Evolutionary conservation across 2,329 filamentous ascomycete species (phyloP).

Genomic region (Aureobasidium uvarum): DNA sequence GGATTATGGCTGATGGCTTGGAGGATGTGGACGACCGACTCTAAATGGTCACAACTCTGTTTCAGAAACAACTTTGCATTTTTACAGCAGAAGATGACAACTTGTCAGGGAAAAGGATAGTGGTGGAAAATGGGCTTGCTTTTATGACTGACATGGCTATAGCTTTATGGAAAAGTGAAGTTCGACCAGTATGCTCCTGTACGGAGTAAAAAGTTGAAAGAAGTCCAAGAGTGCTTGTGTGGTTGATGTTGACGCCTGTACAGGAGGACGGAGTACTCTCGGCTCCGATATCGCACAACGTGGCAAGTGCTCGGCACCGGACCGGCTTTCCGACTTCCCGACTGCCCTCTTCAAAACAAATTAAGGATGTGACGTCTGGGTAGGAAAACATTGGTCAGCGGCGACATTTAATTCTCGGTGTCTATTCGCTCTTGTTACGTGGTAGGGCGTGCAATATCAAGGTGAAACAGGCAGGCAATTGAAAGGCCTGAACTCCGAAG

Average conservation of each 20-base stretch:
- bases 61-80: no score
- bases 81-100: no score
- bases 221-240: no score
- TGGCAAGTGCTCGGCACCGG: slow-evolving; percentile 3
- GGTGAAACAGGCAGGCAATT: not conserved
- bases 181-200: no score
- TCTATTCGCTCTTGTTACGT: not conserved
- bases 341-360: not conserved
- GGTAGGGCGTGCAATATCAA: not conserved
- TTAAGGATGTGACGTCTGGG: slow-evolving; percentile 10
- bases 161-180: not conserved
- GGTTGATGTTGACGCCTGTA: no score
- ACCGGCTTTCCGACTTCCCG: not conserved
- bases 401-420: not conserved
- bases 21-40: not conserved
- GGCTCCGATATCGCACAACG: slow-evolving; percentile 16
- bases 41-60: no score
- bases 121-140: not conserved
- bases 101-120: no score
- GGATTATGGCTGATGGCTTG: not conserved
- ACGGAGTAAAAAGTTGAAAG: no score
- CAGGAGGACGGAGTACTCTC: slow-evolving; percentile 5
- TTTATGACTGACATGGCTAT: not conserved
- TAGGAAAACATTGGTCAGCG: slow-evolving; percentile 10
- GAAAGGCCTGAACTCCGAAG: slow-evolving; percentile 1